Evolutionary conservation across 78 protist genomes (phyloP).

Genomic region (Chrysochromulina parva): DNA sequence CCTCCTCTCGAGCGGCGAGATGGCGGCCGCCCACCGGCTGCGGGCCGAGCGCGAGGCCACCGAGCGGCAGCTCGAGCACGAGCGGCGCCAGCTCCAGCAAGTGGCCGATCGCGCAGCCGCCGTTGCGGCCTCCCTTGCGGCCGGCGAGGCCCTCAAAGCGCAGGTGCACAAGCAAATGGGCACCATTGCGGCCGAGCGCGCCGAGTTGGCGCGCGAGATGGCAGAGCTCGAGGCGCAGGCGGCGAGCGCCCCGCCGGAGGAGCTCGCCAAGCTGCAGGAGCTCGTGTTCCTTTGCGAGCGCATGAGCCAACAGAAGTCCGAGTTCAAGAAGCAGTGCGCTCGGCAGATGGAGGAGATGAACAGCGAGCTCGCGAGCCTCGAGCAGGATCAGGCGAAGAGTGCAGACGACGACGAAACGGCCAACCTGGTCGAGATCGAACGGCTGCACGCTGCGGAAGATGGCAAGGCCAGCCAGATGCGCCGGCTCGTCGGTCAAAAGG

Average conservation of each 20-base stretch:
- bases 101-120: neutral
- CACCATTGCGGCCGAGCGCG: neutral
- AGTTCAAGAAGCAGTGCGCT: conserved; percentile 32
- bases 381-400: neutral
- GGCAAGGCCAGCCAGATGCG: neutral
- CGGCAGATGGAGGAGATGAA: neutral
- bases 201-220: neutral
- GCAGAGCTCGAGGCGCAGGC: neutral
- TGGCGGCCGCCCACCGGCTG: neutral
- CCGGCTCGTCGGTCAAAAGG: neutral
- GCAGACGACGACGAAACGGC: conserved; percentile 32
- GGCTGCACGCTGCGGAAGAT: conserved; percentile 41
- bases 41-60: neutral
- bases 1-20: neutral
- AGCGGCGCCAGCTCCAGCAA: neutral
- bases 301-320: neutral
- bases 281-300: neutral
- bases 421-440: conserved; percentile 44
- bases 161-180: neutral
- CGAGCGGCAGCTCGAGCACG: neutral
- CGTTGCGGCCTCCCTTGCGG: neutral
- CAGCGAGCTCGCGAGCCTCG: neutral
- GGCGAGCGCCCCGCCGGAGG: neutral
- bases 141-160: neutral
- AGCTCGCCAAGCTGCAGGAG: neutral